Evolutionary conservation across 176 grass and related monocot species (phyloP).

Genomic region (Poa pratensis): DNA sequence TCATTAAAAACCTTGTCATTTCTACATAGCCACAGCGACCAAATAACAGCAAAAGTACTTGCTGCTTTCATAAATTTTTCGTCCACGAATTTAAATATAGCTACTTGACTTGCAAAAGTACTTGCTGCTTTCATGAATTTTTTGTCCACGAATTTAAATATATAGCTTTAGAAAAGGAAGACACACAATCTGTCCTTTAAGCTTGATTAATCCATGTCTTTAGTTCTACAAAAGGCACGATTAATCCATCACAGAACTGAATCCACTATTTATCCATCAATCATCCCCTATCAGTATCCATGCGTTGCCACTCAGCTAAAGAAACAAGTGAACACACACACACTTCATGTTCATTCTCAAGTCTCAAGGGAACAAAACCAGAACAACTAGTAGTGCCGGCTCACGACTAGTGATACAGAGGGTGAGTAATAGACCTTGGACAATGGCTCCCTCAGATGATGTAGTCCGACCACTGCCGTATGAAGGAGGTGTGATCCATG

Average conservation of each 20-base stretch:
- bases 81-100: too few species aligned
- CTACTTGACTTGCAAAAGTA: too few species aligned
- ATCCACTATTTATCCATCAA: slow-evolving; percentile 14
- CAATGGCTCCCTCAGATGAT: slow-evolving; percentile 47
- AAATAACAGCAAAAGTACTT: background rate
- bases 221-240: background rate
- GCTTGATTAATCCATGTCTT: background rate
- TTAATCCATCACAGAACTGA: background rate
- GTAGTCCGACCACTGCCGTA: slow-evolving; percentile 90
- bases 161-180: background rate
- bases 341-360: background rate
- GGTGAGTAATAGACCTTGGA: slow-evolving; percentile 48
- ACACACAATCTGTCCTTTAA: background rate
- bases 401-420: slow-evolving; percentile 8
- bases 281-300: background rate
- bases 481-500: slow-evolving; percentile 99
- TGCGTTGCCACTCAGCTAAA: slow-evolving; percentile 15
- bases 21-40: background rate
- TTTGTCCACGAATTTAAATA: background rate
- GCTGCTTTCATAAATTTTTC: background rate
- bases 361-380: background rate
- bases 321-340: slow-evolving; percentile 31
- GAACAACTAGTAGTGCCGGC: slow-evolving; percentile 14
- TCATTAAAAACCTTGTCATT: too few species aligned
- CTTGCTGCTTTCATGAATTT: background rate